These are phyloP conservation scores for Chalaropsis ovoidea DNA, from an alignment of 2,329 filamentous ascomycete species.

Conservation along the genomic window DNA sequence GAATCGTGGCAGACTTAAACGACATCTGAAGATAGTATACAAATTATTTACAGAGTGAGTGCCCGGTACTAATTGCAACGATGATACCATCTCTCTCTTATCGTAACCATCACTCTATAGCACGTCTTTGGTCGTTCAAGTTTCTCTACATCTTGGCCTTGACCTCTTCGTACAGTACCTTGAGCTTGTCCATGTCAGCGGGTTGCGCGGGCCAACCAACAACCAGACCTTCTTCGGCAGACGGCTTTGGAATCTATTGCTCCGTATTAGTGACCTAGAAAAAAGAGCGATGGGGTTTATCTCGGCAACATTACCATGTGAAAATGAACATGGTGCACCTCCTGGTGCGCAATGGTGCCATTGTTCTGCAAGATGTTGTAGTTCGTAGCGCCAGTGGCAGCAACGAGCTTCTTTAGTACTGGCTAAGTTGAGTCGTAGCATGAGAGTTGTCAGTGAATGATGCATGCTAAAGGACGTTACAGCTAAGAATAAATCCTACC, in stretches of 20 bases:
- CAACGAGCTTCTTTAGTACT: slow-evolving; percentile 76
- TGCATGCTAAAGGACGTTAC: not conserved
- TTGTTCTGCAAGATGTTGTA: slow-evolving; percentile 98
- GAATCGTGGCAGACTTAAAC: not conserved
- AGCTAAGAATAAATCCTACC: slow-evolving; percentile 36
- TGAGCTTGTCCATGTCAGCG: slow-evolving; percentile 72
- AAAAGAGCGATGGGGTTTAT: not conserved
- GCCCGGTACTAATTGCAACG: too few species aligned
- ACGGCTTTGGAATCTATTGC: slow-evolving; percentile 82
- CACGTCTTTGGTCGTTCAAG: not conserved
- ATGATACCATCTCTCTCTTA: too few species aligned
- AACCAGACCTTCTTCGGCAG: slow-evolving; percentile 64
- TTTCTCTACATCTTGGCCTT: slow-evolving; percentile 69
- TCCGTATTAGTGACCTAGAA: slow-evolving; percentile 24
- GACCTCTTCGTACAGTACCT: slow-evolving; percentile 69
- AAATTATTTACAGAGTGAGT: too few species aligned
- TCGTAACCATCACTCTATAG: not conserved
- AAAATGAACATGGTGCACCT: slow-evolving; percentile 90
- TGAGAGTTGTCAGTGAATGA: not conserved
- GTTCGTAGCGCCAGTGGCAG: slow-evolving; percentile 62
- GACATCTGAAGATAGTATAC: too few species aligned
- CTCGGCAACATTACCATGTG: slow-evolving; percentile 58
- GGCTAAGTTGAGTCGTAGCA: slow-evolving; percentile 38
- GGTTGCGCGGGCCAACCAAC: slow-evolving; percentile 68
- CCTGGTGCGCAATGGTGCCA: slow-evolving; percentile 79